Evolutionary conservation across 805 yeast genomes (phyloP).

Genomic region (Kluyveromyces siamensis): DNA sequence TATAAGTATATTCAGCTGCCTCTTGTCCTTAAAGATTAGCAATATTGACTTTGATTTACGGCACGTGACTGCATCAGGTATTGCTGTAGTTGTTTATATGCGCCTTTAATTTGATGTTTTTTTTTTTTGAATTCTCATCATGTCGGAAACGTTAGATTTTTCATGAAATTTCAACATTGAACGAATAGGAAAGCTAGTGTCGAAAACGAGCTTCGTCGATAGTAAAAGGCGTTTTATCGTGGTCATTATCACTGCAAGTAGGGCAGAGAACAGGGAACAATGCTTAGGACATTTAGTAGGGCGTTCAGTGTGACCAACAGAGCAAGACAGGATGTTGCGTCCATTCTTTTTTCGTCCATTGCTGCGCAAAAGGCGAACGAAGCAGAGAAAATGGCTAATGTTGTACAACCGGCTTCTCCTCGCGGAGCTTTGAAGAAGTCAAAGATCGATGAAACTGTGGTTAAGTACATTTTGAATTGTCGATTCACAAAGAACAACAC

Average conservation of each 20-base stretch:
- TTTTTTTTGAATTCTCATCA: background rate
- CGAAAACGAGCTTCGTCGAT: too few relatives aligned
- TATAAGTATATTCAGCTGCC: too few relatives aligned
- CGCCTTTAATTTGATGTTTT: background rate
- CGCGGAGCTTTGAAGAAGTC: conserved; percentile 6
- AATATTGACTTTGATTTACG: too few relatives aligned
- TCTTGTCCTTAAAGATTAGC: too few relatives aligned
- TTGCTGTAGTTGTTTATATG: too few relatives aligned
- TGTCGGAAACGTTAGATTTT: background rate
- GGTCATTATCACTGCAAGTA: background rate
- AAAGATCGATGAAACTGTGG: conserved; percentile 25
- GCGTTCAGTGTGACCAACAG: conserved; percentile 6
- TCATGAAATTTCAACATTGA: background rate
- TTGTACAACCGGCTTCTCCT: background rate
- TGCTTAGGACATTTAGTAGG: conserved; percentile 11
- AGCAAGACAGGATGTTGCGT: conserved; percentile 5
- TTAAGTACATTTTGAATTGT: conserved; percentile 68
- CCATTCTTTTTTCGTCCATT: conserved; percentile 1
- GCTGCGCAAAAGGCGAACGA: background rate
- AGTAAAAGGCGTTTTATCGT: background rate
- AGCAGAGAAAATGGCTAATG: background rate
- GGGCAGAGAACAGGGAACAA: background rate
- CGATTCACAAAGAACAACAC: conserved; percentile 78
- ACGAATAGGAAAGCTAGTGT: too few relatives aligned
- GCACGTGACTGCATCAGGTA: background rate